Evolutionary conservation across 192 early-diverging fungal genomes (phyloP), one percentile per base, ranked within the genome.

Genomic region (Helicostylum pulchrum): DNA sequence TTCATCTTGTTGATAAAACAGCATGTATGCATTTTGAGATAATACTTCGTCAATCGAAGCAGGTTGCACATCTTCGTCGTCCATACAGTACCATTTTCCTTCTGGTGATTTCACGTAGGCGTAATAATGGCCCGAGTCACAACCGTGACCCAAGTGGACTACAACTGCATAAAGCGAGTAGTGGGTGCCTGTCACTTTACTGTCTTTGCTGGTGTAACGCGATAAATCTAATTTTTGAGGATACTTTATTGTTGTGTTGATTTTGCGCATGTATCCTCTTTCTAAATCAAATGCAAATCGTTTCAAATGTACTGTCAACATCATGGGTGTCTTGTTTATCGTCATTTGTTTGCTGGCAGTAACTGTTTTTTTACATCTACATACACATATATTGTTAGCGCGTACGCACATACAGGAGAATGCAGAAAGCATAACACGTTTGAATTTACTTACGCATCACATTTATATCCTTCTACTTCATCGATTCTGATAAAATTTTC

Each of bases 71-170:
- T 64, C 51, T n/a, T 79, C 79, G 69, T 94, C 92, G 66, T 94
- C 84, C 84, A 92, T 90, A 42, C 83, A 77, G 56, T 87, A 91
- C 92, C 92, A 96, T 10, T 81, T 78, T 4, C 89, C 90, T 30
- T 85, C 80, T 0, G 90, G 76, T n/a, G 81, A 79, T 71, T 89
- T 89, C 47, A 94, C 86, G 74, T 80, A 96, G 42, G 87, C 85
- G 61, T 84, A 92, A 69, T 96, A 96, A 70, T 96, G 94, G 11
- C 94, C 94, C 6, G 89, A 91, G 55, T 88, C 80, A 58, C 83
- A 86, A 1, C 83, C 72, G 21, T 78, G 66, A 7, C 94, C 94
- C 0, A 83, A 52, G 62, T 96, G 94, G 4, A 94, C 90, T 42
- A 94, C 77, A 11, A 96, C 88, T 0, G 86, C 93, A 51, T 88